Base-by-base conservation (phyloP, 768 basidiomycete species). In the Imleria badia region DNA sequence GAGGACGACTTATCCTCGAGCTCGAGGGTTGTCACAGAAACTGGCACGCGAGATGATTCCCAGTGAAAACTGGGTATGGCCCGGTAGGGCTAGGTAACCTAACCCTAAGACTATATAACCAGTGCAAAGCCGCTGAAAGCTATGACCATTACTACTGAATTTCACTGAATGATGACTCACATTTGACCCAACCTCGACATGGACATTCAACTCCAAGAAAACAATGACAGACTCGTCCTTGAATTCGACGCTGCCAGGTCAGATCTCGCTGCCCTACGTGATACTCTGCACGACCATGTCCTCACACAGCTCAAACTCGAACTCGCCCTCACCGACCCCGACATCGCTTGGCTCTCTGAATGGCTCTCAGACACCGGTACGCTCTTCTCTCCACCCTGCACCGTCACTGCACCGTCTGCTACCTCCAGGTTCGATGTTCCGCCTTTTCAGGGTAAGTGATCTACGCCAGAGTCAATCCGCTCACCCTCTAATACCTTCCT, bases 351-450 rank as follows among this genome's bases (percentile, higher is more conserved):
- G 80, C 79, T 81, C 26, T 74, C 68, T 35, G 78, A 81, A 65
- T 91, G 86, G 86, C 69, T 89, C 31, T 71, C 75, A 30, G 88
- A 91, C 74, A 80, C 78, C 43, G 73, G 88, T 89, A 75, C 64
- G 82, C 75, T 20, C 45, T 14, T 39, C 15, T n/a, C 23, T 19
- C 23, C 19, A 31, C 31, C 14, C 19, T 3, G 4, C 3, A 26
- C 23, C 8, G 6, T 26, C 17, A 29, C 45, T 23, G 20, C 11
- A 19, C 29, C 23, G 20, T 45, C 35, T 26, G 57, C 23, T 30
- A 11, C 34, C 9, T 22, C 14, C 45, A 85, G 83, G 71, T 45
- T 75, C 82, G 30, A 68, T 84, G 35, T 85, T 84, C 69, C 84
- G 83, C 66, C 78, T 86, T 51, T 75, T 81, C 46, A 80, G 81